A percentile compares a stretch with the other conserved stretches of the same genome.
phyloP scores from a whole-genome alignment of 805 yeast species.

The Candida chilensis region DNA sequence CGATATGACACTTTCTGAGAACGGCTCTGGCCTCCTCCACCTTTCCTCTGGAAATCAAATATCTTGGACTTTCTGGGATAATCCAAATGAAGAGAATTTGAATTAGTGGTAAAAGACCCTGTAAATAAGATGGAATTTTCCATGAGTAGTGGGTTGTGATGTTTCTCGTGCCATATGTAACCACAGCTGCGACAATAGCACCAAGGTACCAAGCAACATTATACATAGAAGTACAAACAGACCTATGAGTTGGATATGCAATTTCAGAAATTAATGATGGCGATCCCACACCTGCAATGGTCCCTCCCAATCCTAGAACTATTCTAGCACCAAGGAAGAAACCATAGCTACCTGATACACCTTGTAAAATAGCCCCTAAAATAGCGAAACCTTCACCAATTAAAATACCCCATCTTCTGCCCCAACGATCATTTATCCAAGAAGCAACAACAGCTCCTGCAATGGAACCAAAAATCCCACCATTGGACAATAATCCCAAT shows the following conservation, averaged over 20 bases:
- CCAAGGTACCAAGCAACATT: conserved; percentile 15
- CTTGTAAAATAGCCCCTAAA: conserved; percentile 27
- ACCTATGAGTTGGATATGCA: too few species aligned
- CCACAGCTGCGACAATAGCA: conserved; percentile 15
- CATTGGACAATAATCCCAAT: conserved; percentile 13
- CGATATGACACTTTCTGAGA: conserved; percentile 25
- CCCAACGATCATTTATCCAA: conserved; percentile 9
- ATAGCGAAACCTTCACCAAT: conserved; percentile 12
- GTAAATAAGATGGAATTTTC: conserved; percentile 14
- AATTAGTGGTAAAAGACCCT: conserved; percentile 11
- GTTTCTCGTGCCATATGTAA: conserved; percentile 12
- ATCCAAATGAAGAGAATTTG: conserved; percentile 30
- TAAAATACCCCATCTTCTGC: conserved; percentile 13
- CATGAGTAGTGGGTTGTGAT: conserved; percentile 6
- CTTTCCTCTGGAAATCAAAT: conserved; percentile 38
- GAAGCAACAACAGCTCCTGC: conserved; percentile 7
- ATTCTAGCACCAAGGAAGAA: conserved; percentile 12
- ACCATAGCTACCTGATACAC: conserved; percentile 19
- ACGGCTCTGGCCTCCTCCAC: conserved; percentile 41
- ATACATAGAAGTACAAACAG: conserved; percentile 12
- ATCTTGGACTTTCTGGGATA: conserved; percentile 70
- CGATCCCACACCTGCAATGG: conserved; percentile 9
- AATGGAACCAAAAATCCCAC: conserved; percentile 10
- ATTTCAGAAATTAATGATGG: conserved; percentile 13
- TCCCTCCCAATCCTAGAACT: conserved; percentile 11